These are phyloP conservation scores for Torulaspora globosa DNA, from an alignment of 1,139 yeast genomes.

Conservation along the genomic window DNA sequence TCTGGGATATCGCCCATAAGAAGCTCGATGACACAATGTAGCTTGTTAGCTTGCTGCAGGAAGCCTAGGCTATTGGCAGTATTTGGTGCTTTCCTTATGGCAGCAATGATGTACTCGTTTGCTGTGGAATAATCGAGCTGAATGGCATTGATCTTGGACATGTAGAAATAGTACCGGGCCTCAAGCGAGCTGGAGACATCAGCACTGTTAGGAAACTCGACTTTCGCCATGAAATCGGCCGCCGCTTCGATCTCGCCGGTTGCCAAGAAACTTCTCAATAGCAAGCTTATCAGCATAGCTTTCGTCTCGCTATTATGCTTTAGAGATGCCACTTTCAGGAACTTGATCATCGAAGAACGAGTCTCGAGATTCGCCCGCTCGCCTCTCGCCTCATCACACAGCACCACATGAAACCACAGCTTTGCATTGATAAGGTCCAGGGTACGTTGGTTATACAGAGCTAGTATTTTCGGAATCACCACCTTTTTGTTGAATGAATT, in stretches of 20 bases:
- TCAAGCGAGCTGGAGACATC: conserved; percentile 79
- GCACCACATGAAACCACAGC: conserved; percentile 85
- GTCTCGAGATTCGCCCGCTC: conserved; percentile 46
- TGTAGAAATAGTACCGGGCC: conserved; percentile 86
- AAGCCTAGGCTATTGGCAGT: conserved; percentile 82
- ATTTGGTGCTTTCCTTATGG: conserved; percentile 96
- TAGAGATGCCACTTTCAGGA: conserved; percentile 82
- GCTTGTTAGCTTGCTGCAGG: conserved; percentile 83
- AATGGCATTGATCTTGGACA: conserved; percentile 84
- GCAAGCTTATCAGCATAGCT: conserved; percentile 77
- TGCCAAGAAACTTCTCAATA: conserved; percentile 73
- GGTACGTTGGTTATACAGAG: conserved; percentile 70
- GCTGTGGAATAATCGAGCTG: conserved; percentile 92
- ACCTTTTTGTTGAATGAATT: conserved; percentile 47
- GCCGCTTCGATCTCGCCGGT: conserved; percentile 85
- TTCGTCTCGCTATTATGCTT: conserved; percentile 92
- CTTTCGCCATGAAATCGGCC: conserved; percentile 80
- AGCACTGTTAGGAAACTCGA: conserved; percentile 63
- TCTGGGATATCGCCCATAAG: conserved; percentile 99
- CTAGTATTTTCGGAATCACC: conserved; percentile 52
- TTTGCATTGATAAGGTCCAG: conserved; percentile 85
- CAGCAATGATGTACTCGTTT: conserved; percentile 83
- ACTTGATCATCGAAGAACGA: conserved; percentile 65
- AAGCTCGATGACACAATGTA: conserved; percentile 82
- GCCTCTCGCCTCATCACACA: conserved; percentile 67